These are phyloP conservation scores for Komagataella populi DNA, from an alignment of 805 yeast species.

Conservation along the genomic window DNA sequence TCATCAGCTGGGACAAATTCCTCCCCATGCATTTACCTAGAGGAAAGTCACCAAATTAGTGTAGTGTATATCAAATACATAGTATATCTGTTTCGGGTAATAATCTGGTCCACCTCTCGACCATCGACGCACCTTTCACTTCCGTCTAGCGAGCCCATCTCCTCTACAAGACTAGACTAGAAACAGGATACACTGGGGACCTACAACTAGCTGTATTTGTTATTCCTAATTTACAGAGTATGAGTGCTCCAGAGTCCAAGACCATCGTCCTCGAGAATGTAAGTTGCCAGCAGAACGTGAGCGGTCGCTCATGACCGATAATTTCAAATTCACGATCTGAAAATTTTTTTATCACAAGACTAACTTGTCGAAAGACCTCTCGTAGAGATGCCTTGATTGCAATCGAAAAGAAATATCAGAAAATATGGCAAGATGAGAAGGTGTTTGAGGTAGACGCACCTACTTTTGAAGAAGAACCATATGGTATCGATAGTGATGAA, in stretches of 20 bases:
- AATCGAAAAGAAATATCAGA: slow-evolving; percentile 80
- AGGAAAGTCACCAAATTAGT: neutral
- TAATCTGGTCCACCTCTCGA: neutral
- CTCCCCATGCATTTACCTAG: slow-evolving; percentile 36
- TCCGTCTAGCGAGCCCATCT: neutral
- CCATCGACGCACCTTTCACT: neutral
- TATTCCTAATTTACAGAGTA: neutral
- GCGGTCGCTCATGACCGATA: neutral
- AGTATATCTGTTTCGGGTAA: neutral
- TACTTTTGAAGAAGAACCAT: slow-evolving; percentile 45
- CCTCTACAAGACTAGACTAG: neutral
- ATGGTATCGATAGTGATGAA: slow-evolving; percentile 45
- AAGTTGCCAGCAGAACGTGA: neutral
- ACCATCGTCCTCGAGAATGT: neutral
- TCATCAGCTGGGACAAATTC: slow-evolving; percentile 33
- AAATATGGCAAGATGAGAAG: slow-evolving; percentile 77
- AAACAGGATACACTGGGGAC: neutral
- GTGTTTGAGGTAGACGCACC: slow-evolving; percentile 87
- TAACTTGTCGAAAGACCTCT: slow-evolving; percentile 37
- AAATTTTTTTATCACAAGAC: neutral
- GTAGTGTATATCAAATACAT: neutral
- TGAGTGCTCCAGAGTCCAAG: neutral
- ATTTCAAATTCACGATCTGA: neutral
- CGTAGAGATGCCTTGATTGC: slow-evolving; percentile 91
- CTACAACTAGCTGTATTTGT: neutral